These are phyloP conservation scores for Fagopyrum esculentum DNA, from an alignment of 148 eudicot species.

Conservation along the genomic window DNA sequence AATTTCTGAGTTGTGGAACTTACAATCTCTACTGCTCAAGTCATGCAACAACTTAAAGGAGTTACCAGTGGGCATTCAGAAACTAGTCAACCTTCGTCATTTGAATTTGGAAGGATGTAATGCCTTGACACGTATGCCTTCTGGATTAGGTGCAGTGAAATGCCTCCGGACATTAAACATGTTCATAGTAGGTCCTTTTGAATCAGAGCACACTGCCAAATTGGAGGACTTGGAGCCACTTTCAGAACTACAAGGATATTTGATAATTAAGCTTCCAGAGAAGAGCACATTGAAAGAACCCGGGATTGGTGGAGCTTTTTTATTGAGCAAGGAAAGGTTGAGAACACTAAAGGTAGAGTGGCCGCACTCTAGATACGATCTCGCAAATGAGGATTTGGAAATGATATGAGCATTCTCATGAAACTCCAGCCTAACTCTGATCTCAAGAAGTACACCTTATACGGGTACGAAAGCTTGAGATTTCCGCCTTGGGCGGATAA, in stretches of 20 bases:
- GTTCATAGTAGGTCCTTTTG: too few species aligned
- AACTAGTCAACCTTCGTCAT: background rate
- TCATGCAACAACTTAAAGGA: background rate
- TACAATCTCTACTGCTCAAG: slow-evolving; percentile 9
- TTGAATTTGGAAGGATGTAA: too few species aligned
- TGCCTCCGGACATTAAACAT: too few species aligned
- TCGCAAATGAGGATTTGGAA: background rate
- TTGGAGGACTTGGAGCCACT: background rate
- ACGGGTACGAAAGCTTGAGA: background rate
- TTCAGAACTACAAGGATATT: background rate
- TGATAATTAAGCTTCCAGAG: background rate
- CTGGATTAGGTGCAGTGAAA: too few species aligned
- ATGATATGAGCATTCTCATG: background rate
- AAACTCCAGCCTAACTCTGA: background rate
- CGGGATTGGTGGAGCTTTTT: background rate
- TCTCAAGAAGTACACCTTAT: background rate
- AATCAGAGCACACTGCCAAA: background rate
- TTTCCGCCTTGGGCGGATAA: background rate
- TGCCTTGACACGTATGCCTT: too few species aligned
- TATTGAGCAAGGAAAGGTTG: too few species aligned
- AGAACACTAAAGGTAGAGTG: too few species aligned
- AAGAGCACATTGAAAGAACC: background rate
- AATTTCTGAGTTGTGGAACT: background rate
- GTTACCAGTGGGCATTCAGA: slow-evolving; percentile 13
- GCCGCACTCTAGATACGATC: too few species aligned